These are phyloP conservation scores for Rhodotorula toruloides DNA, from an alignment of 768 basidiomycete species.

Conservation along the genomic window DNA sequence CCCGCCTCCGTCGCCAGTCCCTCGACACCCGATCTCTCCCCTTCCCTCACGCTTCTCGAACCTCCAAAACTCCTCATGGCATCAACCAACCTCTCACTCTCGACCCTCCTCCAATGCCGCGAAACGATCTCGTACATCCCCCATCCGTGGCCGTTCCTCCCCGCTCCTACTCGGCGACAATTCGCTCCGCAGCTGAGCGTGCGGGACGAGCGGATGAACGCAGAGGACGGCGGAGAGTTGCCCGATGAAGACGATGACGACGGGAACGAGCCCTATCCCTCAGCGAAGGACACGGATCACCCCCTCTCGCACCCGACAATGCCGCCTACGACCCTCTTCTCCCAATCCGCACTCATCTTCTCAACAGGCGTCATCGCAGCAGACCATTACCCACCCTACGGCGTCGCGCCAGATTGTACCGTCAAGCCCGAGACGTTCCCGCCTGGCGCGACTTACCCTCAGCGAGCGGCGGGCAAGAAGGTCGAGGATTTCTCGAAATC, in stretches of 20 bases:
- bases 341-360: slow-evolving; percentile 39
- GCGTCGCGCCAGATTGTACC: slow-evolving; percentile 8
- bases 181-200: slow-evolving; percentile 1
- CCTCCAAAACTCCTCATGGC: slow-evolving; percentile 40
- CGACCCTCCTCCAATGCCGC: slow-evolving; percentile 34
- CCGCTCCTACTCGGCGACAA: slow-evolving; percentile 14
- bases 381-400: slow-evolving; percentile 22
- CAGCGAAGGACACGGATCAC: not conserved
- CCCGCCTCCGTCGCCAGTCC: slow-evolving; percentile 25
- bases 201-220: not conserved
- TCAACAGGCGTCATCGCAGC: slow-evolving; percentile 31
- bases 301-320: slow-evolving; percentile 34
- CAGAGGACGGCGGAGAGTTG: not conserved
- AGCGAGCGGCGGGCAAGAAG: slow-evolving; percentile 24
- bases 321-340: slow-evolving; percentile 34
- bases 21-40: not conserved
- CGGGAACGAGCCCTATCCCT: not conserved
- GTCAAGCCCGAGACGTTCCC: slow-evolving; percentile 20
- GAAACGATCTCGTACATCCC: slow-evolving; percentile 38
- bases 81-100: slow-evolving; percentile 35
- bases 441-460: slow-evolving; percentile 6
- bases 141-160: slow-evolving; percentile 35
- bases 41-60: slow-evolving; percentile 16
- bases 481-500: slow-evolving; percentile 31
- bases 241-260: not conserved